Evolutionary conservation across 106 monocot species (phyloP), one percentile per base, ranked within the genome.

Genomic region (Cymbidium sinense): DNA sequence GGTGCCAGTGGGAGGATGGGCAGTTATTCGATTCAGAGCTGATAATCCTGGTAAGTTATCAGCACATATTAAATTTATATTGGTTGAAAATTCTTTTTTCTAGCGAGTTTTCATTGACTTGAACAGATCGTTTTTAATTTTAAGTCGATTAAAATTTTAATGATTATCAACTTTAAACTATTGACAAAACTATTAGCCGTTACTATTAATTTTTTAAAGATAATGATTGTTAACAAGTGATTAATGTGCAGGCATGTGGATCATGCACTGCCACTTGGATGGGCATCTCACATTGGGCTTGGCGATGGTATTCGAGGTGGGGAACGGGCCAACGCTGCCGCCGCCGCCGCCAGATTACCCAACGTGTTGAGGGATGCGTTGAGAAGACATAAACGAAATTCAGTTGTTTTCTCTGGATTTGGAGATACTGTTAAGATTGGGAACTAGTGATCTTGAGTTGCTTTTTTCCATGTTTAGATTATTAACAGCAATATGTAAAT

Each of bases 1-100:
- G 4, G 91, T 94, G 18, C 91, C 94, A 0, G 64, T 78, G 19
- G 91, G 89, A 1, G 94, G 94, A 2, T 94, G 94, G 94, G 91
- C 89, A 0, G 94, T 91, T 29, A 91, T 94, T 55, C 79, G 94
- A 2, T 94, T 94, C 84, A 73, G 70, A 0, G 91, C 94, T 20
- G 30, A 94, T 39, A 94, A 94, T 70, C 94, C 94, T 77, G 91
- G 94, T 94, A 15, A 47, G 39, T 12, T 29, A 47, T 75, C 23
- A 6, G 5, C 2, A 27, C n/a, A 7, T 39, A 19, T 19, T 72
- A 72, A 72, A 34, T 34, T 35, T 2, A 1, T 28, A 35, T 39
- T 19, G n/a, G n/a, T n/a, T n/a, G n/a, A n/a, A n/a, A n/a, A n/a
- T n/a, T n/a, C n/a, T n/a, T n/a, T n/a, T n/a, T n/a, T n/a, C n/a